A percentile compares a stretch with the other conserved stretches of the same genome.
These are phyloP conservation scores for Tetracladium setigerum DNA, from an alignment of 495 filamentous ascomycete species.

Conservation along the genomic window DNA sequence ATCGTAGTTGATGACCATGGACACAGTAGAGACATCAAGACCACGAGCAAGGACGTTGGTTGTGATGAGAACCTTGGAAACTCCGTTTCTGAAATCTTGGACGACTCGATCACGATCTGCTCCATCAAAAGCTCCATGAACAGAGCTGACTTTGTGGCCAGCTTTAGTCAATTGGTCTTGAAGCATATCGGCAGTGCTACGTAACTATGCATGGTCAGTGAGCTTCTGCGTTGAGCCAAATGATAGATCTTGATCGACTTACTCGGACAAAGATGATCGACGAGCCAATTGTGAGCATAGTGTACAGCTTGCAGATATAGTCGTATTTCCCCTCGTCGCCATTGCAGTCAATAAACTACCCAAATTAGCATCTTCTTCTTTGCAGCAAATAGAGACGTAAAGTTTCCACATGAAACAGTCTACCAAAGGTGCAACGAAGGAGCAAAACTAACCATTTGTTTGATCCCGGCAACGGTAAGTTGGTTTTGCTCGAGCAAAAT, in stretches of 20 bases:
- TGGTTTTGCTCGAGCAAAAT: slow-evolving; percentile 85
- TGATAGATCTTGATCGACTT: slow-evolving; percentile 17
- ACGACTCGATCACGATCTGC: slow-evolving; percentile 76
- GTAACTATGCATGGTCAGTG: slow-evolving; percentile 44
- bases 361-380: no score
- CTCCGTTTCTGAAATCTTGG: slow-evolving; percentile 76
- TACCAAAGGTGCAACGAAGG: no score
- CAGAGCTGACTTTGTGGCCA: slow-evolving; percentile 81
- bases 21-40: slow-evolving; percentile 94
- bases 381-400: no score
- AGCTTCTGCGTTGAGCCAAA: not conserved
- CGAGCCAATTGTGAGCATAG: slow-evolving; percentile 88
- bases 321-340: slow-evolving; percentile 76
- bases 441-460: slow-evolving; percentile 50
- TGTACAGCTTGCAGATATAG: slow-evolving; percentile 84
- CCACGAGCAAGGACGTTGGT: slow-evolving; percentile 96
- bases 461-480: slow-evolving; percentile 93
- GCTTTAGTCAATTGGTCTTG: slow-evolving; percentile 78
- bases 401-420: no score
- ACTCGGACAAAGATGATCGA: slow-evolving; percentile 97
- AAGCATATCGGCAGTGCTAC: slow-evolving; percentile 73
- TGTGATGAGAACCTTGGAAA: slow-evolving; percentile 94
- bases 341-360: slow-evolving; percentile 74
- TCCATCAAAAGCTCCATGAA: slow-evolving; percentile 83
- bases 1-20: slow-evolving; percentile 96